These are phyloP conservation scores for Malus hybrid DNA, from an alignment of 331 rosid species.

Conservation along the genomic window DNA sequence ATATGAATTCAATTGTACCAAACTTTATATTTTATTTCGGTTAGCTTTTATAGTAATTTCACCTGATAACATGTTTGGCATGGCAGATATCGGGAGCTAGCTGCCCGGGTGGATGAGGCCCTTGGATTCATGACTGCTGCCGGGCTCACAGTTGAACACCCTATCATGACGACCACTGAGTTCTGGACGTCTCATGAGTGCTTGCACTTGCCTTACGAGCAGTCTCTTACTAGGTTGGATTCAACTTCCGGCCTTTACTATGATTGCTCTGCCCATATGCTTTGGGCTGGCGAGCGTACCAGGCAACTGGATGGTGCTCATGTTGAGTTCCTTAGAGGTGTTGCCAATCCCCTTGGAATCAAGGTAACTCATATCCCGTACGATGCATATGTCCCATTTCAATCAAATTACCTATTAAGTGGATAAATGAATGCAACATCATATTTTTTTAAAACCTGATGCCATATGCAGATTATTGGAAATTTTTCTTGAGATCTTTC, in stretches of 20 bases:
- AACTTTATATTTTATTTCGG: not conserved
- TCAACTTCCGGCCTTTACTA: constrained; percentile 91
- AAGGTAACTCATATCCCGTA: constrained; percentile 43
- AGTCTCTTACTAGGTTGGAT: constrained; percentile 90
- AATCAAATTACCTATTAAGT: not conserved
- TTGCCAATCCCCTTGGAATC: constrained; percentile 93
- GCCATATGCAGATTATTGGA: not conserved
- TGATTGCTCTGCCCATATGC: constrained; percentile 96
- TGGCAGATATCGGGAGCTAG: constrained; percentile 89
- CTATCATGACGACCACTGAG: constrained; percentile 90
- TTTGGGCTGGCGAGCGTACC: constrained; percentile 95
- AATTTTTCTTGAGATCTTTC: not conserved
- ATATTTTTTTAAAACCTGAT: not conserved
- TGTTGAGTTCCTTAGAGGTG: constrained; percentile 88
- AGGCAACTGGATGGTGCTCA: constrained; percentile 97
- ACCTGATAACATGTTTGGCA: constrained; percentile 11
- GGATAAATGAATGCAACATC: not conserved
- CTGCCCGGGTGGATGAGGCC: constrained; percentile 94
- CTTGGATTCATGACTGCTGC: constrained; percentile 99
- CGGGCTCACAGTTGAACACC: constrained; percentile 92
- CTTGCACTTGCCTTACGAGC: constrained; percentile 91
- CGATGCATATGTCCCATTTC: not conserved
- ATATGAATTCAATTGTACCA: not conserved
- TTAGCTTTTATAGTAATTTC: not conserved
- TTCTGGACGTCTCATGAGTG: constrained; percentile 99